phyloP scores from a whole-genome alignment of 768 basidiomycete genomes.

The Tricholoma terreum region DNA sequence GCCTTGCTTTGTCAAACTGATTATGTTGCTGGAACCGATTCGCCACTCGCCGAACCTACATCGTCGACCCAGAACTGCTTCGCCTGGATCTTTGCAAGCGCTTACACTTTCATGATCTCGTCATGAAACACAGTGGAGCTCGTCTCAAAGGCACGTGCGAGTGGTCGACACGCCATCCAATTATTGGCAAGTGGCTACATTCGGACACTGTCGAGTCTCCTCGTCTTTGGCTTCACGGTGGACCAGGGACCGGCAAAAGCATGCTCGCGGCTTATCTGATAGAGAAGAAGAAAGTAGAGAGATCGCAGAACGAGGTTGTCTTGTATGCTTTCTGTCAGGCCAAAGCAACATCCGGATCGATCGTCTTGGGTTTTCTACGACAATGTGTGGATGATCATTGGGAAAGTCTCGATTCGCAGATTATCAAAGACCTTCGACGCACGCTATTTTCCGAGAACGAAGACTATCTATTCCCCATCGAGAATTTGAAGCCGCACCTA shows the following conservation, averaged over 20 bases:
- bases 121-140: neutral
- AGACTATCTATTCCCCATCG: neutral
- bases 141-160: neutral
- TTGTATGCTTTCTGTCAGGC: neutral
- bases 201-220: neutral
- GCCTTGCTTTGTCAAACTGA: too few relatives aligned
- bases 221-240: constrained; percentile 2
- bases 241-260: constrained; percentile 1
- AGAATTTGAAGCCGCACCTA: neutral
- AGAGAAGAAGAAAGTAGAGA: neutral
- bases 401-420: neutral
- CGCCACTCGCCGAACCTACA: too few relatives aligned
- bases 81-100: neutral
- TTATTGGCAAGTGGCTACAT: neutral
- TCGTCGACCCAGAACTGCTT: too few relatives aligned
- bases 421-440: neutral
- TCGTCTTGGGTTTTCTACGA: neutral
- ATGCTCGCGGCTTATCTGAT: constrained; percentile 1
- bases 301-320: neutral
- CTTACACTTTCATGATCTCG: neutral
- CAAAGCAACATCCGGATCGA: neutral
- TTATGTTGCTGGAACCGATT: too few relatives aligned
- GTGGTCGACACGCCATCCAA: neutral
- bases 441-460: neutral
- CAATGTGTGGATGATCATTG: neutral